Evolutionary conservation across 2,329 filamentous ascomycete species (phyloP), one percentile per base, ranked within the genome.

Genomic region (Diplocarpon mali): DNA sequence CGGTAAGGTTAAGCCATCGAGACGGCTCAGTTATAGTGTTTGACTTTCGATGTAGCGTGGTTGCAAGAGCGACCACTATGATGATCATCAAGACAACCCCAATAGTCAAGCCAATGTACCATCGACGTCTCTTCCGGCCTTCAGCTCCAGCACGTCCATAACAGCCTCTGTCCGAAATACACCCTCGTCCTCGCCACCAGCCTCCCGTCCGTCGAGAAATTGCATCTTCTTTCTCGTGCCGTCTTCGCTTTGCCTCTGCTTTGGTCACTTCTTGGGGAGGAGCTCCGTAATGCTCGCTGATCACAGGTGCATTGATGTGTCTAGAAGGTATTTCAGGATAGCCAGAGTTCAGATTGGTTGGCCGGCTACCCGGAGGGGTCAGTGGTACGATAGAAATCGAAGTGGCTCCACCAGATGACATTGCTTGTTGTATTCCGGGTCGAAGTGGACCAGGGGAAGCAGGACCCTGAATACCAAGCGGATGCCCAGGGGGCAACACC

Each of bases 1-100:
- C 79, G 1, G 89, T 93, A 49, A 93, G 62, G 59, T 94, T 95
- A 45, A 95, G 70, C 83, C 86, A 95, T 39, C 72, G 66, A 2
- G 73, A 71, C 15, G 53, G 52, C 20, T 51, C 44, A 24, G 52
- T 47, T 8, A 68, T 64, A 0, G 66, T 62, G 3, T 60, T 69
- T 47, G 44, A 54, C 55, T 57, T 66, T 57, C 34, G 45, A 57
- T 58, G 64, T 35, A 86, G 64, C 1, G 75, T 69, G 11, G 78
- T 71, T 0, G 72, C 73, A 10, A 87, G 65, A 1, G 76, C 67
- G 16, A 82, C 62, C 13, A 71, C 68, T 10, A 84, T 57, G 16
- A 78, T 67, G 17, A 83, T 69, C 41, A 80, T 62, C 3, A 68
- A 58, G 1, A 83, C 55, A 34, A 81, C 60, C 12, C 67, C 66